Conservation (phyloP, 2,329 filamentous ascomycete genomes). For the Fusarium poae region DNA sequence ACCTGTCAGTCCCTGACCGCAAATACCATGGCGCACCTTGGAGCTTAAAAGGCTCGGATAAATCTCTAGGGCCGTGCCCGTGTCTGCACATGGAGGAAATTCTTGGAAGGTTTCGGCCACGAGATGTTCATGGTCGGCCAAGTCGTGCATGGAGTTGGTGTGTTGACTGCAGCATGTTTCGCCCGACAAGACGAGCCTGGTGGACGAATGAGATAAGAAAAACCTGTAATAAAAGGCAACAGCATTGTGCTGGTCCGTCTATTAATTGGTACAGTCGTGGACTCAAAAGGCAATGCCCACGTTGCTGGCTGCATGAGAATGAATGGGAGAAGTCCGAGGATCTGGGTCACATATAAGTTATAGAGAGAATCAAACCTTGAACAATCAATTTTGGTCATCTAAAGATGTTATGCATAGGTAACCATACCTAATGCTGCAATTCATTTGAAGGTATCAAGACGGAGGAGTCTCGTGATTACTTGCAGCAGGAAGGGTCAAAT, state of each 20-base stretch:
- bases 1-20: conserved; percentile 36
- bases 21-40: conserved; percentile 23
- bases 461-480: neutral
- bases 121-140: conserved; percentile 25
- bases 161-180: conserved; percentile 41
- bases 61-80: conserved; percentile 2
- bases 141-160: conserved; percentile 42
- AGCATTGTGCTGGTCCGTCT: conserved; percentile 8
- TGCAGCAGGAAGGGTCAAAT: neutral
- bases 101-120: conserved; percentile 33
- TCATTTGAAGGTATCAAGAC: neutral
- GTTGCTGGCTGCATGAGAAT: conserved; percentile 22
- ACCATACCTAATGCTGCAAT: neutral
- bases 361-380: neutral
- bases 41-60: neutral
- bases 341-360: neutral
- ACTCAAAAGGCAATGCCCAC: conserved; percentile 44
- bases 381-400: neutral
- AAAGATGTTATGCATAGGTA: neutral
- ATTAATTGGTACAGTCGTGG: conserved; percentile 35
- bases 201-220: conserved; percentile 28
- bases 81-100: conserved; percentile 34
- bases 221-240: neutral
- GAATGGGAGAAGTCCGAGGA: neutral
- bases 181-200: conserved; percentile 40